phyloP scores from a whole-genome alignment of 495 filamentous ascomycete genomes.

The Venustampulla echinocandica region DNA sequence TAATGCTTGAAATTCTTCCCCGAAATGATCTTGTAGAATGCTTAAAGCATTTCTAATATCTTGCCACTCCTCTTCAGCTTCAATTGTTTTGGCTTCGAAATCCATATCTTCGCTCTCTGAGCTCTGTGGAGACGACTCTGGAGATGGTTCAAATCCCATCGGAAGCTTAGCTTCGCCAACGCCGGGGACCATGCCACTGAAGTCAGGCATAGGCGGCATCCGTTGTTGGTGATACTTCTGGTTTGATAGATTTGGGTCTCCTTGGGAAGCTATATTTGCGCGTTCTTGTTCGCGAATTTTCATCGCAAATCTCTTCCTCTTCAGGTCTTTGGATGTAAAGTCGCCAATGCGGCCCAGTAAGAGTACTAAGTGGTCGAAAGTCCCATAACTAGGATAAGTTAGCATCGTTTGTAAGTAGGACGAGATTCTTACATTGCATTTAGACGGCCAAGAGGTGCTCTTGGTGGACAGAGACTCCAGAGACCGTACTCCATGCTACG shows the following conservation, averaged over 20 bases:
- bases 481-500: constrained; percentile 65
- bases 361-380: constrained; percentile 76
- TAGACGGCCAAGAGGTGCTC: constrained; percentile 66
- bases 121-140: constrained; percentile 29
- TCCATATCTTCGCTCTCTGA: constrained; percentile 37
- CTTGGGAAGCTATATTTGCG: constrained; percentile 22
- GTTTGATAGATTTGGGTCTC: neutral
- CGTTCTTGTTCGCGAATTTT: too few relatives aligned
- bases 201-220: constrained; percentile 26
- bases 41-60: constrained; percentile 63
- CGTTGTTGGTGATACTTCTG: constrained; percentile 4
- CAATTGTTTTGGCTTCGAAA: constrained; percentile 51
- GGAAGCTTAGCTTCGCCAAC: constrained; percentile 44
- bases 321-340: constrained; percentile 71
- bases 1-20: constrained; percentile 71
- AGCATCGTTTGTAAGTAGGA: neutral
- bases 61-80: constrained; percentile 75
- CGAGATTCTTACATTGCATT: constrained; percentile 53
- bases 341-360: constrained; percentile 73
- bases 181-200: constrained; percentile 56
- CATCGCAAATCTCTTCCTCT: constrained; percentile 59
- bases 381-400: constrained; percentile 51
- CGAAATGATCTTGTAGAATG: constrained; percentile 54
- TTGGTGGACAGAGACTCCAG: constrained; percentile 79
- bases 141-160: constrained; percentile 41